Base-by-base conservation (phyloP, 805 yeast species). In the Candida silvicultrix region DNA sequence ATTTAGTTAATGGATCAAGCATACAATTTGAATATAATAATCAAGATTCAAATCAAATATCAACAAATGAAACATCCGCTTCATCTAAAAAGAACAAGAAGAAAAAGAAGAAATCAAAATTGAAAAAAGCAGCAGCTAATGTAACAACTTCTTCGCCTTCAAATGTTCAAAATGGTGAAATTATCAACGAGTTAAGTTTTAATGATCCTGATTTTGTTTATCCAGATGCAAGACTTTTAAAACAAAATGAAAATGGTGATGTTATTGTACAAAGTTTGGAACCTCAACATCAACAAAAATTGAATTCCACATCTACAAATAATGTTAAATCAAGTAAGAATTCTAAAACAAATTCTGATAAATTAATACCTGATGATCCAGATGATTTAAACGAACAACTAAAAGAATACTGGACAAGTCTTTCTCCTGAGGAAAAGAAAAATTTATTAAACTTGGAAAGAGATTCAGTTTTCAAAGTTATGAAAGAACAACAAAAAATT, bases 191-290 rank as follows among this genome's bases (percentile, higher is more conserved):
- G 39, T 80, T 78, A 2, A 72, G 78, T 41, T 54, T 80, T 22
- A 74, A 73, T 56, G 70, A 80, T 54, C 78, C 82, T 14, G 70
- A 73, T 36, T 73, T 76, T 32, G 88, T 82, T 15, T 85, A 85
- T 57, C 94, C 94, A 2, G 73, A 77, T 14, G 82, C 89, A 9
- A 64, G 94, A 46, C 80, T 85, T 5, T 80, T 85, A 40, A 83
- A 78, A 53, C 81, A 82, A 53, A 85, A 78, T 4, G 75, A 82
- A 4, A 83, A 85, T 59, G 95, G 95, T 8, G 87, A 84, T 53
- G 85, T 86, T 5, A 76, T 85, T 42, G 89, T 87, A 21, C 84
- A 85, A 54, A 60, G 65, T 31, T 53, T 64, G 42, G 53, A 53
- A 9, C 45, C 45, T 29, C 42, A 40, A 21, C 23, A 31, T 29